Conservation (phyloP, 1,284 basidiomycete species). For the Marasmius oreades region DNA sequence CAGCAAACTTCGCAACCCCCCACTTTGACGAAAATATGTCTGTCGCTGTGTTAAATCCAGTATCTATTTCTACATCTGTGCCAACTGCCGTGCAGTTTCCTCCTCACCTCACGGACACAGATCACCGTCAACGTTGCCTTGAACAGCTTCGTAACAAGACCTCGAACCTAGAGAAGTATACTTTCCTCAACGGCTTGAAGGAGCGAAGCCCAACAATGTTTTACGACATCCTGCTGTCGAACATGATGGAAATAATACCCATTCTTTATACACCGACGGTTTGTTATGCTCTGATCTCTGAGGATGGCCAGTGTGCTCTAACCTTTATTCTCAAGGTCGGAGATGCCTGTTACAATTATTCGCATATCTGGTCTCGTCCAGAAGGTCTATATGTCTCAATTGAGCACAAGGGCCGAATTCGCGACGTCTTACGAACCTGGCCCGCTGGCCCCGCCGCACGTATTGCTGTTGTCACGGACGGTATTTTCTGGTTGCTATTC, state of each 20-base stretch:
- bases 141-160: constrained; percentile 59
- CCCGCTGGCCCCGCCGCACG: constrained; percentile 46
- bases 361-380: constrained; percentile 71
- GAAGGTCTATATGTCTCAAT: constrained; percentile 72
- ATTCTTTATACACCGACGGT: constrained; percentile 78
- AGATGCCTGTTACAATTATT: constrained; percentile 74
- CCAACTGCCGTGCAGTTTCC: constrained; percentile 32
- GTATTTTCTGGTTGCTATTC: constrained; percentile 27
- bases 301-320: constrained; percentile 10
- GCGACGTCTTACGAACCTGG: constrained; percentile 61
- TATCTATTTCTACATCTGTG: constrained; percentile 3
- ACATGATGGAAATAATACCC: constrained; percentile 61
- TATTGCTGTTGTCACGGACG: constrained; percentile 79
- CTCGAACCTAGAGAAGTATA: constrained; percentile 63
- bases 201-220: constrained; percentile 62
- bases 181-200: constrained; percentile 65
- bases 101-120: constrained; percentile 46
- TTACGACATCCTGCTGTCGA: constrained; percentile 53
- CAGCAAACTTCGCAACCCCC: not conserved
- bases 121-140: constrained; percentile 58
- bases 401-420: constrained; percentile 67
- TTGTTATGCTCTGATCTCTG: not conserved
- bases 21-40: constrained; percentile 9
- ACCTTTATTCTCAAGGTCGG: constrained; percentile 51
- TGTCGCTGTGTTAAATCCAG: constrained; percentile 4